A percentile compares a stretch with the other conserved stretches of the same genome.
Evolutionary conservation across 2,329 filamentous ascomycete species (phyloP).

Genomic region (Fusarium pseudonygamai): DNA sequence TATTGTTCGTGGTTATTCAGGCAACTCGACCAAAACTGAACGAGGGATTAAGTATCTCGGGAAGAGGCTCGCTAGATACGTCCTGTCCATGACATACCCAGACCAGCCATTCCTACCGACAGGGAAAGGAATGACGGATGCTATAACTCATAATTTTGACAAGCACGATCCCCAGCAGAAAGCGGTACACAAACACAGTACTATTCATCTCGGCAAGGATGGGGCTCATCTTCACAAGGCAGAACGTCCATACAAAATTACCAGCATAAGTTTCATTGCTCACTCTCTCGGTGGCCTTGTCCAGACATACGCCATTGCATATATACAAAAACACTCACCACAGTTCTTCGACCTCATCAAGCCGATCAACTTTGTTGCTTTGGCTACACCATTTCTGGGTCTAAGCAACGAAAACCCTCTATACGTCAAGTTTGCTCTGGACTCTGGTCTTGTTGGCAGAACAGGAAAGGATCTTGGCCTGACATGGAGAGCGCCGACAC

Average conservation of each 20-base stretch:
- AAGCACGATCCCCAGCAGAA: conserved; percentile 57
- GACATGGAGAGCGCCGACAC: conserved; percentile 90
- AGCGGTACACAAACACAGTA: conserved; percentile 69
- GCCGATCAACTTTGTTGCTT: conserved; percentile 88
- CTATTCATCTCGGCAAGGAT: conserved; percentile 63
- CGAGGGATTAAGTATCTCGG: conserved; percentile 96
- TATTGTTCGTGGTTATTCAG: conserved; percentile 88
- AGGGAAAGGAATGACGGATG: conserved; percentile 59
- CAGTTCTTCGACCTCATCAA: conserved; percentile 87
- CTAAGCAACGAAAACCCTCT: conserved; percentile 97
- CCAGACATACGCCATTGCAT: conserved; percentile 94
- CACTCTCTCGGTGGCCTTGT: conserved; percentile 91
- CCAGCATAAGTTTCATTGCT: conserved; percentile 93
- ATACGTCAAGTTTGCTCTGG: conserved; percentile 95
- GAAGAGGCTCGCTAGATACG: conserved; percentile 90
- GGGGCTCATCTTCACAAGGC: conserved; percentile 61
- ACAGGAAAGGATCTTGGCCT: conserved; percentile 95
- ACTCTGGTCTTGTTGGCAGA: conserved; percentile 95
- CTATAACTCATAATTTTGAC: conserved; percentile 52
- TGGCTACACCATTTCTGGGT: conserved; percentile 89
- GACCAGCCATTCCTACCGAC: conserved; percentile 87
- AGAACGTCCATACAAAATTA: conserved; percentile 79
- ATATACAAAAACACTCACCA: conserved; percentile 95
- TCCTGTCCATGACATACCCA: conserved; percentile 89
- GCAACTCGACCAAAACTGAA: conserved; percentile 91